Conservation (phyloP, 225 moss, liverwort and hornwort genomes). For the Polytrichum formosum region DNA sequence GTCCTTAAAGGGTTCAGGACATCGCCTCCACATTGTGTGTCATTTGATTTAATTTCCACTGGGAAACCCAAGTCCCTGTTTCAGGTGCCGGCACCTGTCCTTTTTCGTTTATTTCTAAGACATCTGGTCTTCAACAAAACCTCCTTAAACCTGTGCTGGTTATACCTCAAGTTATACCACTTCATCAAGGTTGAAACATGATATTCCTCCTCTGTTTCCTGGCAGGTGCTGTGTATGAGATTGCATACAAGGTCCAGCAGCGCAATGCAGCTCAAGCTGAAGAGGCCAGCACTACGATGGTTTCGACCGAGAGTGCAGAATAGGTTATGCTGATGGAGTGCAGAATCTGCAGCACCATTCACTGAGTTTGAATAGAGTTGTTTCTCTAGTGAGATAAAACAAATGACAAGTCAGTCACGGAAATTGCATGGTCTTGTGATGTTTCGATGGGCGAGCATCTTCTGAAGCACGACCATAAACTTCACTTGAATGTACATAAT, state of each 20-base stretch:
- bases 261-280: constrained; percentile 38
- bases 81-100: no score
- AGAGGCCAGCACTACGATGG: constrained; percentile 23
- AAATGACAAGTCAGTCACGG: neutral
- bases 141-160: neutral
- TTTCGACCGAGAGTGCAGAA: constrained; percentile 26
- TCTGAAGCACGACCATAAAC: constrained; percentile 1
- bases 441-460: neutral
- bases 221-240: constrained; percentile 52
- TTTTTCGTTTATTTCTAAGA: no score
- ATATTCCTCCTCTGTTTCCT: neutral
- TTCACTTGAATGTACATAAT: constrained; percentile 44
- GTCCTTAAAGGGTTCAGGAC: no score
- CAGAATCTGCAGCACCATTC: neutral
- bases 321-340: constrained; percentile 14
- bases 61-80: no score
- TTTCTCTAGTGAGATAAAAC: neutral
- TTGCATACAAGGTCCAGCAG: constrained; percentile 42
- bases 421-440: neutral
- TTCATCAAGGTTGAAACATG: neutral
- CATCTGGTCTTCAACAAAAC: no score
- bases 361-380: neutral
- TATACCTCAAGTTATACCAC: neutral
- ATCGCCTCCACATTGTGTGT: no score
- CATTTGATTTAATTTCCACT: no score